Conservation (phyloP, 208 protist species). For the Trypanosoma vivax region DNA sequence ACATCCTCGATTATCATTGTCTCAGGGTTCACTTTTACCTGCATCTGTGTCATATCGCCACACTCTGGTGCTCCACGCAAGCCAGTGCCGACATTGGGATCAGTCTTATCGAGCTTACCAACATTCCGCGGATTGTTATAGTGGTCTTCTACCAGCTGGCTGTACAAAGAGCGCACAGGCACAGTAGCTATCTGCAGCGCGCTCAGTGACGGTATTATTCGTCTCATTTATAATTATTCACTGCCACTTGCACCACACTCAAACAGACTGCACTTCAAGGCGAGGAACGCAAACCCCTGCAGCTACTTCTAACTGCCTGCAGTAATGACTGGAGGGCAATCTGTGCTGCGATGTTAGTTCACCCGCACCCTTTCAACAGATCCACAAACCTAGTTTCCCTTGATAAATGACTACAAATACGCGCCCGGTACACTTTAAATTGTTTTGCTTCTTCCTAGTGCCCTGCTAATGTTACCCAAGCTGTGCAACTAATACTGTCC, state of each 20-base stretch:
- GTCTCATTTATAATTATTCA: background rate
- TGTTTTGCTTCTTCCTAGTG: no score
- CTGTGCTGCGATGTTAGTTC: no score
- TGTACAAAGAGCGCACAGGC: slow-evolving; percentile 84
- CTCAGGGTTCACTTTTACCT: slow-evolving; percentile 93
- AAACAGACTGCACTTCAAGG: no score
- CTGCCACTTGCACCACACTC: background rate
- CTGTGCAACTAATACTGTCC: no score
- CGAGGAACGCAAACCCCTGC: no score
- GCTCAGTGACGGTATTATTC: background rate
- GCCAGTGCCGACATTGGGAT: slow-evolving; percentile 96
- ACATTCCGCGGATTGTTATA: slow-evolving; percentile 98
- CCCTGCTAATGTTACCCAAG: no score
- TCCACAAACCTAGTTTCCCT: no score
- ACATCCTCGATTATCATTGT: slow-evolving; percentile 92
- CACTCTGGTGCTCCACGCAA: slow-evolving; percentile 98
- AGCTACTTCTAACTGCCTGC: no score
- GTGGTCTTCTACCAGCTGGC: slow-evolving; percentile 97
- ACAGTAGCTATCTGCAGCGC: background rate
- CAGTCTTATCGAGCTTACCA: slow-evolving; percentile 95
- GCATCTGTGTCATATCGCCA: slow-evolving; percentile 99
- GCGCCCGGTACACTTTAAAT: no score
- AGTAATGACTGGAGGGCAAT: no score
- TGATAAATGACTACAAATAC: no score
- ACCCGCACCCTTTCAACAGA: no score